phyloP scores from a whole-genome alignment of 2,329 filamentous ascomycete genomes.

The Cytospora mali region DNA sequence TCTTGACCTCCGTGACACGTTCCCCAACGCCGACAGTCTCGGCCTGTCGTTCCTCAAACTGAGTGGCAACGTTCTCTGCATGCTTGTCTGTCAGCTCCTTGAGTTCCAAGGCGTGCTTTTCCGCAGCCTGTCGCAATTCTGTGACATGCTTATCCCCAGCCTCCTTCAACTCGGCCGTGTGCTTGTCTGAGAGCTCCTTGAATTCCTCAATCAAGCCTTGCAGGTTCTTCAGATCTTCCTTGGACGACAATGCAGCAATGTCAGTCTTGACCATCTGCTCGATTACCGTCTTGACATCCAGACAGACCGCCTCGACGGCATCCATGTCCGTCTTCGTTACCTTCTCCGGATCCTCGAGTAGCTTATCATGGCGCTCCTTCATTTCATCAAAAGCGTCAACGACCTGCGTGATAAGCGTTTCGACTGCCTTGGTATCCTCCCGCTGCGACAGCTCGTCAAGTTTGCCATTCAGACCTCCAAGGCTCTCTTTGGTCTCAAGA shows the following conservation, averaged over 20 bases:
- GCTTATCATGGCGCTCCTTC: conserved; percentile 58
- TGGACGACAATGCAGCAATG: conserved; percentile 70
- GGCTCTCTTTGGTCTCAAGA: conserved; percentile 72
- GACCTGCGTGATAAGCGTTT: conserved; percentile 78
- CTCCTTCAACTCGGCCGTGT: conserved; percentile 52
- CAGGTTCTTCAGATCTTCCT: conserved; percentile 74
- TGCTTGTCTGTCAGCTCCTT: conserved; percentile 66
- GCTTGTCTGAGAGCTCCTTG: conserved; percentile 64
- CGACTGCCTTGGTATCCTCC: conserved; percentile 76
- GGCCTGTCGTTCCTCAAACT: conserved; percentile 80
- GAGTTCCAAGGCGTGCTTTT: conserved; percentile 67
- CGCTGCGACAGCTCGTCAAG: conserved; percentile 74
- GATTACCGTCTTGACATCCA: conserved; percentile 81
- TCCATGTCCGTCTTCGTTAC: conserved; percentile 83
- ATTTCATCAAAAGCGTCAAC: conserved; percentile 76
- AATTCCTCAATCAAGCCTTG: conserved; percentile 69
- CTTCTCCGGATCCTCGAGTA: conserved; percentile 60
- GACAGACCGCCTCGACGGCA: conserved; percentile 75
- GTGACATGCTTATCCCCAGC: conserved; percentile 17
- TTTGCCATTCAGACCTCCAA: conserved; percentile 67
- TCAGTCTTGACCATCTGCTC: conserved; percentile 74
- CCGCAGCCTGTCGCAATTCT: conserved; percentile 33
- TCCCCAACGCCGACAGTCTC: conserved; percentile 80
- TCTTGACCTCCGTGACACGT: conserved; percentile 77
- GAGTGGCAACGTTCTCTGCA: conserved; percentile 73